Conservation (phyloP, 2,329 filamentous ascomycete species). For the Colletotrichum camelliae region DNA sequence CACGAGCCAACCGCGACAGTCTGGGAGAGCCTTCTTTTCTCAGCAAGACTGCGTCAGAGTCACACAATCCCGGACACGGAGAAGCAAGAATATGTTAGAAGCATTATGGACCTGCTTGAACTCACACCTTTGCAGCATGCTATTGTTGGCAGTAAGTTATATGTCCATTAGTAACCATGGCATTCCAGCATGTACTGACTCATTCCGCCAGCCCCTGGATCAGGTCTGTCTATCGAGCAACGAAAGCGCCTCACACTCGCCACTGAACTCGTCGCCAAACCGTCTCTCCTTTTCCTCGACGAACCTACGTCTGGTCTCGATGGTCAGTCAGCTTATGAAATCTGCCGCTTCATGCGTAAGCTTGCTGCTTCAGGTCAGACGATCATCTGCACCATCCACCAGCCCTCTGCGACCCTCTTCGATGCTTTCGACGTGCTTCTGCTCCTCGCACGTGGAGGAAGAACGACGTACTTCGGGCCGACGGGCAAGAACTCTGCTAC, state of each 20-base stretch:
- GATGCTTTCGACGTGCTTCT: conserved; percentile 64
- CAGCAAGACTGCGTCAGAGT: conserved; percentile 67
- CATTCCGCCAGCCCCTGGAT: conserved; percentile 47
- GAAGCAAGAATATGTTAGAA: conserved; percentile 70
- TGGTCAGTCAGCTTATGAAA: conserved; percentile 35
- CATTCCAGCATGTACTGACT: background rate
- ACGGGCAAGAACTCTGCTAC: conserved; percentile 64
- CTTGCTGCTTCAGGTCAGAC: conserved; percentile 67
- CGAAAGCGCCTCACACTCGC: conserved; percentile 72
- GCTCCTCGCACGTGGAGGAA: conserved; percentile 68
- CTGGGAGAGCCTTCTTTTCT: conserved; percentile 71
- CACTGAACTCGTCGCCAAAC: conserved; percentile 72
- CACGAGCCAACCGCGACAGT: conserved; percentile 67
- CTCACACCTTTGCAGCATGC: conserved; percentile 69
- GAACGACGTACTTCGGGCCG: conserved; percentile 72
- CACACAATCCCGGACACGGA: conserved; percentile 57
- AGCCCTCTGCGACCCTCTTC: conserved; percentile 58
- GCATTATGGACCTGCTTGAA: conserved; percentile 70
- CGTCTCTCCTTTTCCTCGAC: conserved; percentile 70
- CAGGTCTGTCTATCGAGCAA: conserved; percentile 55
- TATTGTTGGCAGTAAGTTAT: conserved; percentile 48
- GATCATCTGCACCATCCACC: conserved; percentile 55
- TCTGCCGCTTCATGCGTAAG: conserved; percentile 47
- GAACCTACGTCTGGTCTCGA: conserved; percentile 63
- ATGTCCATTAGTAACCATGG: background rate